Base-by-base conservation (phyloP, 2,329 filamentous ascomycete genomes). In the Geosmithia morbida region DNA sequence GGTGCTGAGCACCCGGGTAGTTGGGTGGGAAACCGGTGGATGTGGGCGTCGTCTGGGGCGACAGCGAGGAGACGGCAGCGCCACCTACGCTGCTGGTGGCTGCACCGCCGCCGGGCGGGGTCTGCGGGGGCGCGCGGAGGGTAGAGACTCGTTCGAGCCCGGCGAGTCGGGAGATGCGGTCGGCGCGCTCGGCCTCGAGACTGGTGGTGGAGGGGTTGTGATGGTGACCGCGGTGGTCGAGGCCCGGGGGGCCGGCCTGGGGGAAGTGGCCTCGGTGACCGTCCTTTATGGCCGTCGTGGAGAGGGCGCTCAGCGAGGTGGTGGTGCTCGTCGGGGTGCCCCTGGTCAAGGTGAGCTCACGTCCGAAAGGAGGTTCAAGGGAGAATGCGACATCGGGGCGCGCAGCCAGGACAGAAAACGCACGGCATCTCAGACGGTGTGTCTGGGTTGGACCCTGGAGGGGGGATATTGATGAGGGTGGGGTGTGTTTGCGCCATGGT, bases 271-370 rank as follows among this genome's bases (percentile, higher is more conserved):
- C 90, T 51, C 87, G 85, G 59, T 96, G 87, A 56, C 90, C 90
- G 61, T 97, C 90, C 66, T 96, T 95, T 72, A 95, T 95, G 46
- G 90, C 90, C 13, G 87, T 92, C 17, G 90, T 96, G 16, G 87
- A 94, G 44, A 97, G 76, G 41, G 88, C 83, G 22, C 87, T 95
- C 58, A 97, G 82, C 46, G 88, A 94, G 13, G 89, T 96, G 3
- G 87, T 94, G 41, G 85, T 84, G 54, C 87, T 94, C 54, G 92
- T 96, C 2, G 90, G 90, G 2, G 90, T 97, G 58, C 90, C 89
- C 53, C 87, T 94, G 52, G 41, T 43, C 17, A 43, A 22, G 37
- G 30, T 48, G 41, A 41, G 41, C 17, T 43, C 44, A 49, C 43
- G 19, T 39, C n/a, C 14, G 18, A 51, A 41, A 47, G 20, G 43